A percentile compares a stretch with the other conserved stretches of the same genome.
Conservation (phyloP, 1,284 basidiomycete genomes). For the Leccinum ponderosum region DNA sequence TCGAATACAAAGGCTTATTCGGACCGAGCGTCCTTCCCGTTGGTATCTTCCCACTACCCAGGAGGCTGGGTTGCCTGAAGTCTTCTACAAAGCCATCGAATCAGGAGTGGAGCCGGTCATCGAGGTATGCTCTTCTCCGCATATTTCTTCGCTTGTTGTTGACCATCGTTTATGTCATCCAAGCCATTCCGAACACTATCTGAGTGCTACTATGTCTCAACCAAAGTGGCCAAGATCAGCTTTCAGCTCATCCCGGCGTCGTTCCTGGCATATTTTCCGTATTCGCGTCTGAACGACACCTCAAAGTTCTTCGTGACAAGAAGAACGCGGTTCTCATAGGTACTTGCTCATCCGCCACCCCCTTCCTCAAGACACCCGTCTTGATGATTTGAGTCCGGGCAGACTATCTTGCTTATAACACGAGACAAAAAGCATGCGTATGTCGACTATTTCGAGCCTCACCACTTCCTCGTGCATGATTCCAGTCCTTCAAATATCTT, state of each 20-base stretch:
- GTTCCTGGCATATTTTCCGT: conserved; percentile 85
- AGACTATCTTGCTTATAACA: conserved; percentile 75
- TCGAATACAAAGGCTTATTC: conserved; percentile 81
- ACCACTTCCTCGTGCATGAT: conserved; percentile 85
- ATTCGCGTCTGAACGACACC: conserved; percentile 84
- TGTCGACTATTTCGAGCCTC: conserved; percentile 78
- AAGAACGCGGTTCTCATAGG: conserved; percentile 92
- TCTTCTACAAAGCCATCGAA: conserved; percentile 87
- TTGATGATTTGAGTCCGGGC: conserved; percentile 69
- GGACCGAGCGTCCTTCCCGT: conserved; percentile 86
- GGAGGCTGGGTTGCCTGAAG: conserved; percentile 88
- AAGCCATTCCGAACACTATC: conserved; percentile 91
- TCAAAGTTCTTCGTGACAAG: conserved; percentile 89
- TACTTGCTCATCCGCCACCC: conserved; percentile 88
- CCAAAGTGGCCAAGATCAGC: conserved; percentile 82
- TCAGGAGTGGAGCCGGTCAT: conserved; percentile 83
- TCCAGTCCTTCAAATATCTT: conserved; percentile 70
- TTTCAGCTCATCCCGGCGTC: conserved; percentile 76
- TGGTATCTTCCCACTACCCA: conserved; percentile 87
- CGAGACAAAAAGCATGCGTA: conserved; percentile 78
- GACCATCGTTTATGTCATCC: conserved; percentile 64
- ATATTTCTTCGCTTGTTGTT: not conserved
- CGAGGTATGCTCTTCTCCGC: conserved; percentile 54
- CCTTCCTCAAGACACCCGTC: conserved; percentile 78
- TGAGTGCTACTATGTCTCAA: conserved; percentile 92